Conservation (phyloP, 208 protist genomes). For the Tritrichomonas musculus region DNA sequence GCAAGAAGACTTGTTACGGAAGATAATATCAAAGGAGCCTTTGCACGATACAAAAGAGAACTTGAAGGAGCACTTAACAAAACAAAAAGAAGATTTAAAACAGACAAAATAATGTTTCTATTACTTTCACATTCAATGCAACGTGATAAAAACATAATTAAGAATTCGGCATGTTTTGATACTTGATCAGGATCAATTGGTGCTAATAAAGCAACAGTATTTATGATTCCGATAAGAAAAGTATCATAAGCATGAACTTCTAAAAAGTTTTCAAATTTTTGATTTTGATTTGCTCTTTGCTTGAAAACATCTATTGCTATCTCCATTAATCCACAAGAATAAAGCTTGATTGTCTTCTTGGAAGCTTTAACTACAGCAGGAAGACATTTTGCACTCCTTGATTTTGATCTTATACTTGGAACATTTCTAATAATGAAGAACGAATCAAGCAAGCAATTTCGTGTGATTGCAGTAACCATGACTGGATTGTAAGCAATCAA, state of each 20-base stretch:
- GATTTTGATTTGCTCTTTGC: too few relatives aligned
- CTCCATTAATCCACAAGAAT: neutral
- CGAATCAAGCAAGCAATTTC: neutral
- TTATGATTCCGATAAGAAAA: neutral
- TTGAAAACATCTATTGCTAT: neutral
- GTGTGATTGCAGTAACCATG: neutral
- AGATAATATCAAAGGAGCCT: neutral
- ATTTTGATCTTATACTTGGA: neutral
- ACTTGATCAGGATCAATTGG: neutral
- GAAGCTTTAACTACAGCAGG: neutral
- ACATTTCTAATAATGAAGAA: neutral
- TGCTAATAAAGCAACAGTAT: neutral
- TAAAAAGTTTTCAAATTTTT: slow-evolving; percentile 8
- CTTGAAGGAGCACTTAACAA: neutral
- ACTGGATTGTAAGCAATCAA: neutral
- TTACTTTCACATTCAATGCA: neutral
- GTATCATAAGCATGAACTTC: neutral
- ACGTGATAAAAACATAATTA: neutral
- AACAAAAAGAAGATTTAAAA: neutral
- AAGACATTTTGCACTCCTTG: neutral
- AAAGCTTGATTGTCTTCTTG: neutral
- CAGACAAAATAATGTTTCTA: neutral
- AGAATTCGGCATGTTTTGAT: neutral
- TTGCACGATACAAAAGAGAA: neutral
- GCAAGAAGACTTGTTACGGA: neutral